Evolutionary conservation across 2,329 filamentous ascomycete species (phyloP).

Genomic region (Basipetospora sp.): DNA sequence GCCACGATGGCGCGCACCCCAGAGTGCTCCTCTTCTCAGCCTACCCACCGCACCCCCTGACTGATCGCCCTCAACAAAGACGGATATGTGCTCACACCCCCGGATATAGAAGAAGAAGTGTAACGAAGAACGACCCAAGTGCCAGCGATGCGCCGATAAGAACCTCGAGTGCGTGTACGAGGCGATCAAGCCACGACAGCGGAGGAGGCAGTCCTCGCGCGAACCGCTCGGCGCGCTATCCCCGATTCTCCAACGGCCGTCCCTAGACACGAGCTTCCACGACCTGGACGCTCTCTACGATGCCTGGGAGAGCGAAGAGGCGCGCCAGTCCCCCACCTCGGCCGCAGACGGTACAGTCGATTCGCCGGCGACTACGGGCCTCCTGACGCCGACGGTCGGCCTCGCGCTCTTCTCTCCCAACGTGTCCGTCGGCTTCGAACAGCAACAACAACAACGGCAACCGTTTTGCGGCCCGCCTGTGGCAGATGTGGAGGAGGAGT

Average conservation of each 20-base stretch:
- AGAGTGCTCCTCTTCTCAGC: too few relatives aligned
- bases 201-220: conserved; percentile 18
- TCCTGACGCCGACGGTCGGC: too few relatives aligned
- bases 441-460: too few relatives aligned
- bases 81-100: not conserved
- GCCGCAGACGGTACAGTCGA: too few relatives aligned
- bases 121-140: conserved; percentile 36
- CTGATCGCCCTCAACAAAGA: not conserved
- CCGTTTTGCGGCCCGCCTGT: too few relatives aligned
- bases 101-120: conserved; percentile 43
- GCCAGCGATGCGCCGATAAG: conserved; percentile 35
- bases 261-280: conserved; percentile 1
- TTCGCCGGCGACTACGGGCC: too few relatives aligned
- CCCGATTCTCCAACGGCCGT: not conserved
- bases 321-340: too few relatives aligned
- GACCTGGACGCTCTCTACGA: not conserved
- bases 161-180: conserved; percentile 36
- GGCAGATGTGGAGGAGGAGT: too few relatives aligned
- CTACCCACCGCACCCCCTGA: not conserved
- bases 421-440: not conserved
- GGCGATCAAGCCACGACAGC: conserved; percentile 26
- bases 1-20: too few relatives aligned
- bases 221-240: conserved; percentile 1
- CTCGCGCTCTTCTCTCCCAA: not conserved
- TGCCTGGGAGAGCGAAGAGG: conserved; percentile 1